phyloP scores from a whole-genome alignment of 2,329 filamentous ascomycete genomes.

The Trichoderma sp. region DNA sequence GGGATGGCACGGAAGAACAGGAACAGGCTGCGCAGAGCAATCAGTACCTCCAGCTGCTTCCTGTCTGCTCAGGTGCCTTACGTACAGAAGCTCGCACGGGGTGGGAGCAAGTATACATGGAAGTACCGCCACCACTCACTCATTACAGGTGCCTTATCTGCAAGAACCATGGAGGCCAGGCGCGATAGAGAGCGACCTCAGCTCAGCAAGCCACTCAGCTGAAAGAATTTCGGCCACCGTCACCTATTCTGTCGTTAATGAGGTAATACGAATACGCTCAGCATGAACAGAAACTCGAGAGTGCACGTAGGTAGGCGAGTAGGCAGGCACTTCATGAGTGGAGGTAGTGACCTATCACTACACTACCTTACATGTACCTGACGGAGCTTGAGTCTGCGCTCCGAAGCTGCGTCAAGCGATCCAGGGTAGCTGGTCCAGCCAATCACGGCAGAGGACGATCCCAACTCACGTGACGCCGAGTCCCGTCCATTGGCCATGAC shows the following conservation, averaged over 20 bases:
- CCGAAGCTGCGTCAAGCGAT: conserved; percentile 10
- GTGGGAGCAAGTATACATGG: no score
- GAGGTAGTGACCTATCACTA: not conserved
- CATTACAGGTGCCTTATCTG: not conserved
- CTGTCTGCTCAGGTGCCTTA: no score
- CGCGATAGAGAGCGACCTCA: not conserved
- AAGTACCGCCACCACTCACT: not conserved
- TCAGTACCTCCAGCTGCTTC: no score
- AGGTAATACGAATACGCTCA: no score
- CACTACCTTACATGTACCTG: not conserved
- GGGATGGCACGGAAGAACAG: no score
- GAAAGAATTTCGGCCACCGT: not conserved
- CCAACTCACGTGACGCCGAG: not conserved
- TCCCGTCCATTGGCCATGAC: conserved; percentile 25
- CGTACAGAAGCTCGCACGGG: no score
- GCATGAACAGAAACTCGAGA: no score
- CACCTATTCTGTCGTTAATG: not conserved
- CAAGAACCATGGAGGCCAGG: not conserved
- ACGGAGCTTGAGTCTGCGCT: conserved; percentile 25
- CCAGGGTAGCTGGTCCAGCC: not conserved
- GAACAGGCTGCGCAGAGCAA: no score
- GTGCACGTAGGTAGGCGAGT: not conserved
- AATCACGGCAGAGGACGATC: not conserved
- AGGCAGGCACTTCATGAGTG: not conserved
- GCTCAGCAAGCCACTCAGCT: not conserved